A percentile compares a stretch with the other conserved stretches of the same genome.
phyloP scores from a whole-genome alignment of 1,139 yeast genomes.

The Geotrichum fermentans region DNA sequence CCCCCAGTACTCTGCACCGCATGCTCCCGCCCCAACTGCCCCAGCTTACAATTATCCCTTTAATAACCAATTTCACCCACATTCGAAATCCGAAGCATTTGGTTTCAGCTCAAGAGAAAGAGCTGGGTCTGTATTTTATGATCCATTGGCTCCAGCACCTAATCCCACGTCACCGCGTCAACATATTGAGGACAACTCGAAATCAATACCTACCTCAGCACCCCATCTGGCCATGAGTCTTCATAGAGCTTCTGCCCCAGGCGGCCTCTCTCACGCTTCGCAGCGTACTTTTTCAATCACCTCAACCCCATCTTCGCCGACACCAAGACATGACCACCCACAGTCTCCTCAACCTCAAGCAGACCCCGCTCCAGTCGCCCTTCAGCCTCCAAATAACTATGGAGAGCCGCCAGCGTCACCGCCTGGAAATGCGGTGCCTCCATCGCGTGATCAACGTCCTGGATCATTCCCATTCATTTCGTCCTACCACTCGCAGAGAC shows the following conservation, averaged over 20 bases:
- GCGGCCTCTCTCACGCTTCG: neutral
- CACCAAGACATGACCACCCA: conserved; percentile 11
- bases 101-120: conserved; percentile 28
- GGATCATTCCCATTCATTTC: conserved; percentile 31
- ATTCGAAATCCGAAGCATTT: conserved; percentile 17
- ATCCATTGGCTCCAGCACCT: conserved; percentile 29
- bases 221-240: conserved; percentile 1
- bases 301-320: conserved; percentile 13
- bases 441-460: conserved; percentile 31
- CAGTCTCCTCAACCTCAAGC: neutral
- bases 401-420: conserved; percentile 16
- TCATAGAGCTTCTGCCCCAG: conserved; percentile 12
- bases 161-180: conserved; percentile 22
- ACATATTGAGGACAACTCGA: conserved; percentile 8
- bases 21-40: neutral
- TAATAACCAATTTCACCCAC: conserved; percentile 14
- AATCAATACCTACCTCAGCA: conserved; percentile 11
- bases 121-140: conserved; percentile 29
- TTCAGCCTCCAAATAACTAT: neutral
- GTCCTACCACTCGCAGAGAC: conserved; percentile 17
- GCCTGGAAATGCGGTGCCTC: conserved; percentile 12
- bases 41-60: neutral
- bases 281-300: conserved; percentile 7
- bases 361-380: neutral
- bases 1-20: neutral